A percentile compares a stretch with the other conserved stretches of the same genome.
Conservation (phyloP, 2,329 filamentous ascomycete genomes). For the Aspergillus awamori region DNA sequence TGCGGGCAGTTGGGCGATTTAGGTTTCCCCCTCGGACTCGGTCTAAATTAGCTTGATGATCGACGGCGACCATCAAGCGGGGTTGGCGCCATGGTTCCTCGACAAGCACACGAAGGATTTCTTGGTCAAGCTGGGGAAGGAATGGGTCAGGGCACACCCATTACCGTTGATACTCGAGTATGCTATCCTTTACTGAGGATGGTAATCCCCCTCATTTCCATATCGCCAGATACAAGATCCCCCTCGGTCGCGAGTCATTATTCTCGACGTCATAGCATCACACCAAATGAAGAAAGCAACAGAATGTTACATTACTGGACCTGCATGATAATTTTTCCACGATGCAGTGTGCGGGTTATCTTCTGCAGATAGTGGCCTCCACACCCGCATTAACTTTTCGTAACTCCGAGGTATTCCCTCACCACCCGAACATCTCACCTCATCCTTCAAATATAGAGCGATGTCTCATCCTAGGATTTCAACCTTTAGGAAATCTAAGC, state of each 20-base stretch:
- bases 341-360: background rate
- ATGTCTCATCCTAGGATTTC: background rate
- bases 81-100: conserved; percentile 18
- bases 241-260: background rate
- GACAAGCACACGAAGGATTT: conserved; percentile 13
- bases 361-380: background rate
- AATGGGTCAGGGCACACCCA: background rate
- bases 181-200: no score
- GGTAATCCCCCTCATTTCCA: background rate
- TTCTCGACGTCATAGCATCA: background rate
- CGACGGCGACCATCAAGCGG: conserved; percentile 16
- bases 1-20: background rate
- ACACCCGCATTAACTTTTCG: background rate
- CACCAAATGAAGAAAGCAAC: no score
- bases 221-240: no score
- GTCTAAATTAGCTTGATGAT: conserved; percentile 16
- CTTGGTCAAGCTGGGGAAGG: conserved; percentile 16
- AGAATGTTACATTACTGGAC: background rate
- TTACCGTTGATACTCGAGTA: background rate
- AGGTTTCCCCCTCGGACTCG: background rate
- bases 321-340: background rate
- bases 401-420: background rate
- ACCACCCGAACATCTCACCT: background rate
- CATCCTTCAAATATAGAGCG: background rate
- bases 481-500: background rate